A percentile compares a stretch with the other conserved stretches of the same genome.
These are phyloP conservation scores for Furcasterigmium sp. DNA, from an alignment of 2,329 filamentous ascomycete genomes.

Conservation along the genomic window DNA sequence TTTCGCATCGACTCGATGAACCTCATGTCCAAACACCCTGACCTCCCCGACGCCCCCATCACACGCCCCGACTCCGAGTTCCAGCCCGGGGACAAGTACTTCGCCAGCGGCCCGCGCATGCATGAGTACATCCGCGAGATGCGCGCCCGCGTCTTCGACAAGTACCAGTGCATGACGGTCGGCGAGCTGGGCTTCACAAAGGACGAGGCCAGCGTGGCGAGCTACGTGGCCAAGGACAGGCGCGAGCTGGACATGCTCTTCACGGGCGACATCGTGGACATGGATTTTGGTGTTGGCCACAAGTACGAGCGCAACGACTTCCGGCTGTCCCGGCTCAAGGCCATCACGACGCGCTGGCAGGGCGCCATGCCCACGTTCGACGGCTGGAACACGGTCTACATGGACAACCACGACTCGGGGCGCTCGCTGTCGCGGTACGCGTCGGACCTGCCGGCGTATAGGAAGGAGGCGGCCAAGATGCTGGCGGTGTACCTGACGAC, in stretches of 20 bases:
- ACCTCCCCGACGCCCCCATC: constrained; percentile 39
- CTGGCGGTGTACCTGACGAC: constrained; percentile 33
- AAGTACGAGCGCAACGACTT: constrained; percentile 36
- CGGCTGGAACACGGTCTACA: constrained; percentile 45
- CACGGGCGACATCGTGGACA: constrained; percentile 19
- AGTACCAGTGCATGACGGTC: constrained; percentile 51
- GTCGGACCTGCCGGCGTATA: constrained; percentile 28
- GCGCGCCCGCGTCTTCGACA: constrained; percentile 36
- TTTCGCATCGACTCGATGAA: constrained; percentile 56
- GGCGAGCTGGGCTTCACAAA: constrained; percentile 46
- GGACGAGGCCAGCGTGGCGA: constrained; percentile 35
- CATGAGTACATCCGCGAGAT: constrained; percentile 47
- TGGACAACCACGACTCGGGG: constrained; percentile 52
- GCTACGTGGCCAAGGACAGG: constrained; percentile 40
- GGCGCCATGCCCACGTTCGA: constrained; percentile 26
- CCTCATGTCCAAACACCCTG: constrained; percentile 47
- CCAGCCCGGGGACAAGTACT: constrained; percentile 34
- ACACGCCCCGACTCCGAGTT: constrained; percentile 22
- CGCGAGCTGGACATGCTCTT: constrained; percentile 23
- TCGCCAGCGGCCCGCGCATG: constrained; percentile 50
- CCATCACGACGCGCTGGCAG: constrained; percentile 30
- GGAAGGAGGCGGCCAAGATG: constrained; percentile 38
- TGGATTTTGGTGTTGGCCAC: constrained; percentile 28
- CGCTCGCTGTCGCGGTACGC: constrained; percentile 44
- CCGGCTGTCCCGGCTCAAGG: constrained; percentile 26